These are phyloP conservation scores for Leersia perrieri DNA, from an alignment of 176 grass and related monocot species.

Conservation along the genomic window DNA sequence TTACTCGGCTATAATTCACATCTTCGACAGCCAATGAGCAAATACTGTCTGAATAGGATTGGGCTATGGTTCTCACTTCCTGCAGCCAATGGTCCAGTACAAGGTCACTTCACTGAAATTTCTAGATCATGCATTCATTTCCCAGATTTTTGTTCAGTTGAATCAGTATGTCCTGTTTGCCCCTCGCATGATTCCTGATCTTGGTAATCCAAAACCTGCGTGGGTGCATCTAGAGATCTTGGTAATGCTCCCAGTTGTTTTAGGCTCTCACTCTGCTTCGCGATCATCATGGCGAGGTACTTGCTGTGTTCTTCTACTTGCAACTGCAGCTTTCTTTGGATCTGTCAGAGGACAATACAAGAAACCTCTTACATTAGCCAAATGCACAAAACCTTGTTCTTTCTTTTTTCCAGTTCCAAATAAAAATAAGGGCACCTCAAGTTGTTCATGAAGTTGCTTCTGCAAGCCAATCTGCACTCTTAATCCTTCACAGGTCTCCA, in stretches of 20 bases:
- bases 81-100: background rate
- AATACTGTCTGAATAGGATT: background rate
- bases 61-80: background rate
- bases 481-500: conserved; percentile 37
- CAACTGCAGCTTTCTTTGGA: conserved; percentile 80
- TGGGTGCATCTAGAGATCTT: background rate
- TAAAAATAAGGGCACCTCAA: conserved; percentile 46
- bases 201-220: background rate
- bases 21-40: conserved; percentile 2
- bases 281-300: conserved; percentile 69
- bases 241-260: conserved; percentile 41
- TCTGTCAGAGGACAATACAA: conserved; percentile 21
- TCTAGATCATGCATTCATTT: background rate
- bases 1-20: background rate
- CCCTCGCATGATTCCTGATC: background rate
- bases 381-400: background rate
- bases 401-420: background rate
- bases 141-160: background rate
- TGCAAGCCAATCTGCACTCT: conserved; percentile 53
- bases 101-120: background rate
- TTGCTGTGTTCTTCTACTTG: conserved; percentile 81
- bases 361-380: background rate
- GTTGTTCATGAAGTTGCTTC: conserved; percentile 69
- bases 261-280: conserved; percentile 55
- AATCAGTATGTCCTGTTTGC: background rate